Conservation (phyloP, 2,329 filamentous ascomycete species). For the Hypoxylon sp. region DNA sequence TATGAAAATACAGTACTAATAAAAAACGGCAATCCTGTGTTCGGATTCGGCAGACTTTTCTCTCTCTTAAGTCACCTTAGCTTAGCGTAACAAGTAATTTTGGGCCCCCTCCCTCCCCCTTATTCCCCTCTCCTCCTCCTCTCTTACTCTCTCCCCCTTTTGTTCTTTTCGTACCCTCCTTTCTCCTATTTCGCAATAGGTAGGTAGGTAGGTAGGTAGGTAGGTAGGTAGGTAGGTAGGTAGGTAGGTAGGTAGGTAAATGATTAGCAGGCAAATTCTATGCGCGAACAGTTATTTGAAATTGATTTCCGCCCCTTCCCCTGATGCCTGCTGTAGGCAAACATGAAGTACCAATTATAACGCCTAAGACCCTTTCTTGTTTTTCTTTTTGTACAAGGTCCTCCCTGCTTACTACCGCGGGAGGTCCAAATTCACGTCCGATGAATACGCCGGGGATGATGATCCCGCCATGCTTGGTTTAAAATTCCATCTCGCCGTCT, state of each 20-base stretch:
- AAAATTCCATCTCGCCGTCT: constrained; percentile 66
- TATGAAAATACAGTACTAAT: neutral
- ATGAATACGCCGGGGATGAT: neutral
- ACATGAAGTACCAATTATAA: constrained; percentile 30
- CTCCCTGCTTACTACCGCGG: constrained; percentile 9
- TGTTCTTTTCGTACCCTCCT: neutral
- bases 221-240: neutral
- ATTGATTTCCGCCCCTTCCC: constrained; percentile 14
- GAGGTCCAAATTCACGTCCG: constrained; percentile 8
- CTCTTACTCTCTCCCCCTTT: neutral
- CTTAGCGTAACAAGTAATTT: constrained; percentile 16
- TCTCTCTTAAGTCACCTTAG: constrained; percentile 24
- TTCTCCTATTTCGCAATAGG: constrained; percentile 7
- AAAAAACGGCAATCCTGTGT: constrained; percentile 13
- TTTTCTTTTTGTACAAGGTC: constrained; percentile 37
- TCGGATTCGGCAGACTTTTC: constrained; percentile 28
- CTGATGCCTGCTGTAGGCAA: constrained; percentile 18
- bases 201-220: constrained; percentile 5
- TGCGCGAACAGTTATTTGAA: constrained; percentile 18
- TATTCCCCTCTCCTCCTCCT: neutral
- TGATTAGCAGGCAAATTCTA: constrained; percentile 36
- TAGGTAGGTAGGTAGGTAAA: constrained; percentile 8
- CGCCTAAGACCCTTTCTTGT: constrained; percentile 20
- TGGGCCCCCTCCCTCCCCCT: constrained; percentile 10
- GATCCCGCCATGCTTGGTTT: constrained; percentile 16